phyloP scores from a whole-genome alignment of 2,329 filamentous ascomycete species.

The Fusarium virguliforme region DNA sequence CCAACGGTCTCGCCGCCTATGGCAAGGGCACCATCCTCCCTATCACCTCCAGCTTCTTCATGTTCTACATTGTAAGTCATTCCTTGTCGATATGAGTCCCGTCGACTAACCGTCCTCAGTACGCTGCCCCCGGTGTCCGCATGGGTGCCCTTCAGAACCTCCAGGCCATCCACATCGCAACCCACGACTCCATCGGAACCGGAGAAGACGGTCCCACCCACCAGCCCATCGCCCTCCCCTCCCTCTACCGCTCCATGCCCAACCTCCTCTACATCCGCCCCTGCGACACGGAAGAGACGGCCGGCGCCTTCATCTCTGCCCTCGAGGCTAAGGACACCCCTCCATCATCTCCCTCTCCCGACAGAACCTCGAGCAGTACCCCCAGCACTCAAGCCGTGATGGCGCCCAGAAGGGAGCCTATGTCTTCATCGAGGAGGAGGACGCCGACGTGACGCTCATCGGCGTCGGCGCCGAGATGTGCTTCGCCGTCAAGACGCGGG shows the following conservation, averaged over 20 bases:
- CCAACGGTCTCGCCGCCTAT: conserved; percentile 73
- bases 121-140: conserved; percentile 71
- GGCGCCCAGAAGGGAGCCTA: conserved; percentile 64
- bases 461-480: conserved; percentile 58
- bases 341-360: conserved; percentile 66
- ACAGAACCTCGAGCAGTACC: conserved; percentile 61
- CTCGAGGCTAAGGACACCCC: conserved; percentile 59
- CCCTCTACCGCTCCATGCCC: conserved; percentile 75
- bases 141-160: conserved; percentile 73
- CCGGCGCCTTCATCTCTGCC: conserved; percentile 68
- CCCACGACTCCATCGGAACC: conserved; percentile 73
- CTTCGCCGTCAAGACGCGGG: conserved; percentile 55
- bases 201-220: conserved; percentile 76
- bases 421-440: conserved; percentile 60
- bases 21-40: conserved; percentile 70
- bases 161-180: conserved; percentile 72
- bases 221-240: conserved; percentile 72
- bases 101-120: conserved; percentile 37
- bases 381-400: conserved; percentile 58
- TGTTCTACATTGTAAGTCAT: conserved; percentile 66
- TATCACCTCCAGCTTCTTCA: conserved; percentile 73
- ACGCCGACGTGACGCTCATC: conserved; percentile 63
- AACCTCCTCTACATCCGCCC: conserved; percentile 75
- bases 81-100: background rate
- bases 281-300: conserved; percentile 71